Evolutionary conservation across 352 stramenopile species (phyloP), one percentile per base, ranked within the genome.

Genomic region (Aphanomyces invadans): DNA sequence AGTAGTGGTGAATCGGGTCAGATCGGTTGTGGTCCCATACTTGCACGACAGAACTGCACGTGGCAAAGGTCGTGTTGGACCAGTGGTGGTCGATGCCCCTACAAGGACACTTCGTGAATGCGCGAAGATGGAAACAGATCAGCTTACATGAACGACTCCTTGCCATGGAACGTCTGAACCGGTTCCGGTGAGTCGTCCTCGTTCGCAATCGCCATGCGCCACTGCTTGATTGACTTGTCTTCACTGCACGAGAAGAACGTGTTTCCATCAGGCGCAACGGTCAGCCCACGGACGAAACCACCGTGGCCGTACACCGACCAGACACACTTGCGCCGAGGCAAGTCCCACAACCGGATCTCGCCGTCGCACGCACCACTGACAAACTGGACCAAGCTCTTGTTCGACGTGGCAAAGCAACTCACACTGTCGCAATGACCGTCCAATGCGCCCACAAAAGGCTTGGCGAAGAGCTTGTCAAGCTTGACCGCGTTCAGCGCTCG

Each of bases 71-170:
- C 45, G 86, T 77, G 62, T 98, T 85, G 62, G 73, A 88, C 95
- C 95, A 99, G 71, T 99, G 95, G 79, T 99, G 96, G 76, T 99
- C 96, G 53, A 99, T 97, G 15, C 88, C 96, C 71, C 96, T 97
- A 65, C 96, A 93, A 31, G 73, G 81, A 45, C 59, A 42, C n/a
- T 71, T 32, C 55, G 3, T 44, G 10, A 59, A 33, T 64, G 55
- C 71, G 45, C 55, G 9, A 63, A 46, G 44, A 65, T 17, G 2
- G 46, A 42, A 62, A 65, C 26, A 63, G 21, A 23, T 33, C 53
- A 15, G 73, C 78, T 57, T 84, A 89, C 86, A 87, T 74, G 72
- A 92, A 91, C 38, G 79, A 79, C 54, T 95, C 86, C 76, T 93
- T 95, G 44, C 83, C 86, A 9, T 81, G 83, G 69, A 88, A 95